Evolutionary conservation across 2,329 filamentous ascomycete species (phyloP), one percentile per base, ranked within the genome.

Genomic region (Calonectria ilicicola): DNA sequence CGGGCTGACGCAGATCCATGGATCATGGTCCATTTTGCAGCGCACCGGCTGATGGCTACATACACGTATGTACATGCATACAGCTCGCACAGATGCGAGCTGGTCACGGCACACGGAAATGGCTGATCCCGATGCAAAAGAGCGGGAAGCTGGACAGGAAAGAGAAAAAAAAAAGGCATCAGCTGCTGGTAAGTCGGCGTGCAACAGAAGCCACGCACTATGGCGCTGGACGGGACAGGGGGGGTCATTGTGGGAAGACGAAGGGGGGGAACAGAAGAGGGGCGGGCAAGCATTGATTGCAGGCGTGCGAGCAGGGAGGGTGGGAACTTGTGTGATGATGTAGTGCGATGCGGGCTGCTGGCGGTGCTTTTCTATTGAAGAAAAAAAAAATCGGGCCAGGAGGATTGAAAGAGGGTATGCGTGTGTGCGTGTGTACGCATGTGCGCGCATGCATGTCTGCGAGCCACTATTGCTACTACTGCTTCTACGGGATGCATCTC

Each of bases 191-290:
- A 65, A 63, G 65, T 70, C 76, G 72, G 74, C 71, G 56, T 67
- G 69, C 67, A 47, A 69, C 74, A 68, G 65, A 72, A 75, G 73
- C 74, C 76, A 75, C 76, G 74, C 74, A 76, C 72, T 74, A 77
- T 58, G 72, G 76, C 73, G 76, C 76, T 75, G 68, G 73, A 69
- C 32, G 66, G 65, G 74, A 74, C 76, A 78, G 75, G 76, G 76
- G 75, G 66, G 44, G 65, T 19, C 56, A 47, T 69, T 47, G 29
- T n/a, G 53, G 53, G 51, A 60, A 21, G 29, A 51, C 56, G 66
- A 58, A 46, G 44, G 66, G 29, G 53, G 29, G 47, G 21, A 26
- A 47, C 46, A 65, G 35, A 51, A 56, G 64, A 66, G 53, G 44
- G 49, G 46, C 47, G 40, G 17, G 38, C 56, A 62, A 62, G 56